Conservation (phyloP, 202 grass and related monocot genomes). For the Panicum hallii region DNA sequence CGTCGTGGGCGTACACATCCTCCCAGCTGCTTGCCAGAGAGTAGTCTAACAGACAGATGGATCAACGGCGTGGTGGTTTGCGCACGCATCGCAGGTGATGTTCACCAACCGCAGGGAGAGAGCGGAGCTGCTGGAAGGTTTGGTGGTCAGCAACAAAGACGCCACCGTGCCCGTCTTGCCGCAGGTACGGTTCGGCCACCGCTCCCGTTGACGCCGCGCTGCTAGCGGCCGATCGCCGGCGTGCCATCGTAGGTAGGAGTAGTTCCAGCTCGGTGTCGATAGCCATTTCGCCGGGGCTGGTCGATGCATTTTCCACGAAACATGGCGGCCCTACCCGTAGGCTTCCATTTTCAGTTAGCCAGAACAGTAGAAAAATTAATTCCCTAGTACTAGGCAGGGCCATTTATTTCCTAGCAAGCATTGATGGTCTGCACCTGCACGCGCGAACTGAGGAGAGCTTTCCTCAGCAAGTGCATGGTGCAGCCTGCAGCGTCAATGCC, state of each 20-base stretch:
- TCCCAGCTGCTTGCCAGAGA: no score
- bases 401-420: background rate
- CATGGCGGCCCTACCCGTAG: background rate
- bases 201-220: background rate
- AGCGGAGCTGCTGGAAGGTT: conserved; percentile 83
- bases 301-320: background rate
- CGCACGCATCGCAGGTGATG: conserved; percentile 70
- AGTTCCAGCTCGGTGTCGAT: background rate
- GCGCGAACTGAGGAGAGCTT: background rate
- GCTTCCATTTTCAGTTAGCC: background rate
- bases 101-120: conserved; percentile 91
- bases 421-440: background rate
- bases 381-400: background rate
- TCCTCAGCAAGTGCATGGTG: background rate
- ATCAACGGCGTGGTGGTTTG: background rate
- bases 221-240: background rate
- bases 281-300: background rate
- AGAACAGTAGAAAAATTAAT: background rate
- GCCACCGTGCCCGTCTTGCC: conserved; percentile 64
- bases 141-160: conserved; percentile 91
- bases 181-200: conserved; percentile 63
- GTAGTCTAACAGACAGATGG: no score
- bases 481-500: background rate
- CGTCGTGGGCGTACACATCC: no score
- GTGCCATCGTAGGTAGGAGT: background rate